These are phyloP conservation scores for Angophora floribunda DNA, from an alignment of 345 rosid species.

Conservation along the genomic window DNA sequence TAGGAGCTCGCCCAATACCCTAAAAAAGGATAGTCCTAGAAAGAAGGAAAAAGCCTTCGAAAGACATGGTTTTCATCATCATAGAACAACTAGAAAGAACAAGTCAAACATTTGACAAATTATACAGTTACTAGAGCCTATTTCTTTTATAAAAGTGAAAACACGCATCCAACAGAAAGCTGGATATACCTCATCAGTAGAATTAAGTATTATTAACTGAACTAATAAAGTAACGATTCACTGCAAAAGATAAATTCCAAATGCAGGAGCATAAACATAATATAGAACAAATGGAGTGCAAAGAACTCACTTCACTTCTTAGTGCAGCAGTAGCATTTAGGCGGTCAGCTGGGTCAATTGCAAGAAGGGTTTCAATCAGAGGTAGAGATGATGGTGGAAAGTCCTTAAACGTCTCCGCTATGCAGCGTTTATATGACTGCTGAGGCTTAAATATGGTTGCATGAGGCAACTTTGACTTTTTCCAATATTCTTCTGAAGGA, in stretches of 20 bases:
- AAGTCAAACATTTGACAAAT: background rate
- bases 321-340: slow-evolving; percentile 62
- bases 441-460: slow-evolving; percentile 78
- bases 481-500: slow-evolving; percentile 79
- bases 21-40: background rate
- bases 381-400: slow-evolving; percentile 65
- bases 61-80: background rate
- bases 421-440: slow-evolving; percentile 60
- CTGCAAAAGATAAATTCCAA: background rate
- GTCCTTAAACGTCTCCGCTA: slow-evolving; percentile 56
- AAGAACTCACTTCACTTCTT: slow-evolving; percentile 50
- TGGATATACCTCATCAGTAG: background rate
- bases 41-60: background rate
- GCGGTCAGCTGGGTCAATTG: slow-evolving; percentile 67
- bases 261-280: background rate
- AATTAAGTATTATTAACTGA: background rate
- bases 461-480: slow-evolving; percentile 67
- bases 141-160: background rate
- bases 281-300: background rate
- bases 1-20: background rate
- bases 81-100: background rate
- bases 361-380: slow-evolving; percentile 58
- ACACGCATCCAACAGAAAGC: background rate
- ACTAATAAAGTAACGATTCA: background rate
- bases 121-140: background rate